Percentiles rank a stretch among this genome's conserved stretches.
These are phyloP conservation scores for Psilocybe cyanescens DNA, from an alignment of 768 basidiomycete species.

Conservation along the genomic window DNA sequence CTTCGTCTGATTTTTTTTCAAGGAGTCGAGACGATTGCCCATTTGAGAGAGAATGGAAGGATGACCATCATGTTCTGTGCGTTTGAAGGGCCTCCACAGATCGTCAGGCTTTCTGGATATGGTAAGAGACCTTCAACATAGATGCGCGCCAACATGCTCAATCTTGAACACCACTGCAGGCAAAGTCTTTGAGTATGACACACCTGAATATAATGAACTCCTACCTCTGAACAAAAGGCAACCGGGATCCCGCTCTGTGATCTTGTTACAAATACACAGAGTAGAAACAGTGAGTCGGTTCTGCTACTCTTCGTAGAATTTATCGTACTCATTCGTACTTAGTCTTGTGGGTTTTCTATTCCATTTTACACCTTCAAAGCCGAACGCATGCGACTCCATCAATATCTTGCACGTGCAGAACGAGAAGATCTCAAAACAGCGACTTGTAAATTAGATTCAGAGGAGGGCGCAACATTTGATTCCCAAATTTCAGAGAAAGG, in stretches of 20 bases:
- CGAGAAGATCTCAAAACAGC: constrained; percentile 33
- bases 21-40: constrained; percentile 34
- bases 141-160: not conserved
- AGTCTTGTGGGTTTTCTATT: constrained; percentile 66
- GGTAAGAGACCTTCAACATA: constrained; percentile 34
- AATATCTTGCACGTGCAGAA: constrained; percentile 40
- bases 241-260: constrained; percentile 58
- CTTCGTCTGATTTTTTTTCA: constrained; percentile 25
- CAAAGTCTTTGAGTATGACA: constrained; percentile 58
- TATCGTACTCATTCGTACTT: not conserved
- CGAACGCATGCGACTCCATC: constrained; percentile 49
- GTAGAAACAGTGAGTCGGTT: constrained; percentile 41
- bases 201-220: constrained; percentile 52
- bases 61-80: constrained; percentile 66
- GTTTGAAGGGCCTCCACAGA: constrained; percentile 63
- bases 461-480: not conserved
- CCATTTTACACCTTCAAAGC: constrained; percentile 56
- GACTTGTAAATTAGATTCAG: not conserved
- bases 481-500: constrained; percentile 36
- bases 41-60: constrained; percentile 64
- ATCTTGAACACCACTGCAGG: constrained; percentile 34
- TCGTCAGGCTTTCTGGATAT: constrained; percentile 61
- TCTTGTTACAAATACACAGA: constrained; percentile 59
- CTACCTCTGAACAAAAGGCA: constrained; percentile 48
- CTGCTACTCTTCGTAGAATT: not conserved